Evolutionary conservation across 179 eudicot species (phyloP).

Genomic region (Beta lomatogona): DNA sequence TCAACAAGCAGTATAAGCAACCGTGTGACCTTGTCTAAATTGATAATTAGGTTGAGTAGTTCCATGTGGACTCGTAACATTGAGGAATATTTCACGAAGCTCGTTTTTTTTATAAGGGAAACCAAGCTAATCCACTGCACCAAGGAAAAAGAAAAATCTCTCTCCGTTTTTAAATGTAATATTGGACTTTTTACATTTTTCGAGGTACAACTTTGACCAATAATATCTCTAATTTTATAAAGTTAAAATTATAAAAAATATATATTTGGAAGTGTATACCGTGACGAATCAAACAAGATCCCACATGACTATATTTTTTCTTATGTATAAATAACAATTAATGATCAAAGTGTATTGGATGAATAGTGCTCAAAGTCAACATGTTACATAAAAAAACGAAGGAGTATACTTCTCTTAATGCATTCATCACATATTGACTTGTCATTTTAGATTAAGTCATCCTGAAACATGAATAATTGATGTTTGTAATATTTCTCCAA

Average conservation of each 20-base stretch:
- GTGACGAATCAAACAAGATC: no score
- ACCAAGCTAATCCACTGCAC: background rate
- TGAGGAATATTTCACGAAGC: background rate
- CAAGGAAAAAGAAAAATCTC: background rate
- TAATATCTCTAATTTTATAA: background rate
- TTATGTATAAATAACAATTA: no score
- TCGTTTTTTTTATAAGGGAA: background rate
- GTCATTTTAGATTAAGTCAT: background rate
- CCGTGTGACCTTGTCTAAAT: conserved; percentile 3
- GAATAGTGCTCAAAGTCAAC: no score
- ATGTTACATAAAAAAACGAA: no score
- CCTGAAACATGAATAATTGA: background rate
- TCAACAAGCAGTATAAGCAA: conserved; percentile 1
- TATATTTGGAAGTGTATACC: no score
- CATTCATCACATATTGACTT: background rate
- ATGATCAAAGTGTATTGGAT: background rate
- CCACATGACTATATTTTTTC: no score
- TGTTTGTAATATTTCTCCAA: background rate
- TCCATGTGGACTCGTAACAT: conserved; percentile 2
- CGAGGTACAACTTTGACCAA: background rate
- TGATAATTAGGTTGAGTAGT: conserved; percentile 1
- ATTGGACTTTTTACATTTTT: no score
- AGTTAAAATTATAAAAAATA: background rate
- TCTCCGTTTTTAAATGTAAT: background rate
- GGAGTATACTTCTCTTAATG: background rate